Base-by-base conservation (phyloP, 495 filamentous ascomycete species). In the Penicillium flavigenum region DNA sequence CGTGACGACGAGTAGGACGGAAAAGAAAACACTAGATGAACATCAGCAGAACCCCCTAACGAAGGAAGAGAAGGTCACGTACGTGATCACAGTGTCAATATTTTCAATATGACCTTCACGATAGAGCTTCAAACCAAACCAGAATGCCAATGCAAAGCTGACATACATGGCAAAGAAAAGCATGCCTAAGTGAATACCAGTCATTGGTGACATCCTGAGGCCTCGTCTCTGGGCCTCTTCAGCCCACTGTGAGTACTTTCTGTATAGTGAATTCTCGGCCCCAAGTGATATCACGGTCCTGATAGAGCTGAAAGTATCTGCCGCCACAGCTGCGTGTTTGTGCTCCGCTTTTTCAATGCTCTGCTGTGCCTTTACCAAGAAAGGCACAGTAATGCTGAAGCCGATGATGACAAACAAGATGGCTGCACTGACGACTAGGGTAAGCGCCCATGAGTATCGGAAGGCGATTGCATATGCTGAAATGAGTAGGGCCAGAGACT, bases 211-310 rank as follows among this genome's bases (percentile, higher is more conserved):
- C 55, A 76, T 59, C 7, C 50, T 58, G 43, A 79, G 62, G 0
- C 86, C 86, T 31, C 79, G 74, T 12, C 69, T 74, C n/a, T 73
- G 78, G 4, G 85, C 80, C 53, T 86, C 80, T 38, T 83, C 76
- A 9, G 89, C 72, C 77, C 81, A 84, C 0, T 63, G 65, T 4
- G 59, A 32, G 46, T 82, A 78, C n/a, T 74, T 72, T 12, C 61
- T 55, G 7, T 69, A 63, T 9, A 84, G 60, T 4, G 57, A 42
- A 1, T 66, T 63, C 26, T 76, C 69, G 1, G 79, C 81, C 48
- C 75, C 75, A 45, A 83, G 79, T 1, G 83, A 81, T 43, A 83
- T 74, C 0, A 86, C 81, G 1, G 78, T 77, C 14, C 76, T 73
- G 27, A 84, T 76, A 1, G 75, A 72, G n/a, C 67, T 66, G 34